These are phyloP conservation scores for Comarum palustre DNA, from an alignment of 306 rosid species.

Conservation along the genomic window DNA sequence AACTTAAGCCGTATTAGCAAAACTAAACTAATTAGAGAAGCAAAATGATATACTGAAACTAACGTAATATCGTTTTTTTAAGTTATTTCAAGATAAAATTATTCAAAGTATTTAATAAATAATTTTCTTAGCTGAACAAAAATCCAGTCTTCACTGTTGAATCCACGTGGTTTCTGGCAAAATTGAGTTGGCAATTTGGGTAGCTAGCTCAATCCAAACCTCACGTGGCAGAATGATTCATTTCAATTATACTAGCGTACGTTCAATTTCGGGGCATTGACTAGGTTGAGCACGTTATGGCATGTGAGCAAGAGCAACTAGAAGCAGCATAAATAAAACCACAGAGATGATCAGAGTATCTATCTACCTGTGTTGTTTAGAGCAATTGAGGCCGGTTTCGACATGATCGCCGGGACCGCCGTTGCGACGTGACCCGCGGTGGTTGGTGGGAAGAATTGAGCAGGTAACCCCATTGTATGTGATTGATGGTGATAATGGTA, in stretches of 20 bases:
- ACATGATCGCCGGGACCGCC: slow-evolving; percentile 44
- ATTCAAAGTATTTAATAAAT: neutral
- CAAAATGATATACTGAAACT: neutral
- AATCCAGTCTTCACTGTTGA: slow-evolving; percentile 3
- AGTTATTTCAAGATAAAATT: neutral
- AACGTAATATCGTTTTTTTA: neutral
- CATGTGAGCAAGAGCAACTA: neutral
- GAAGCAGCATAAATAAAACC: neutral
- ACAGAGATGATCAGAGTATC: neutral
- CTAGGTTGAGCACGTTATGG: slow-evolving; percentile 10
- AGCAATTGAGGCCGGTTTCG: slow-evolving; percentile 49
- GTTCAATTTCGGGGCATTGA: neutral
- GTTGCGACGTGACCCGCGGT: slow-evolving; percentile 37
- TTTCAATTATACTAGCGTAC: neutral
- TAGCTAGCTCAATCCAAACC: neutral
- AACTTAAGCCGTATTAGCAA: neutral
- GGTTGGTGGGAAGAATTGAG: slow-evolving; percentile 53
- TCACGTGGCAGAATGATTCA: slow-evolving; percentile 29
- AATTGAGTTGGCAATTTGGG: slow-evolving; percentile 28
- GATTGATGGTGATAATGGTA: slow-evolving; percentile 59
- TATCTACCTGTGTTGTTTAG: slow-evolving; percentile 56
- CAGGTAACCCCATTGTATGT: slow-evolving; percentile 63
- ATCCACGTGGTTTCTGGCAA: slow-evolving; percentile 14
- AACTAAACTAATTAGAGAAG: neutral
- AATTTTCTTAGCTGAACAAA: neutral